A percentile compares a stretch with the other conserved stretches of the same genome.
These are phyloP conservation scores for Trifolium subterraneum DNA, from an alignment of 306 rosid species.

Conservation along the genomic window DNA sequence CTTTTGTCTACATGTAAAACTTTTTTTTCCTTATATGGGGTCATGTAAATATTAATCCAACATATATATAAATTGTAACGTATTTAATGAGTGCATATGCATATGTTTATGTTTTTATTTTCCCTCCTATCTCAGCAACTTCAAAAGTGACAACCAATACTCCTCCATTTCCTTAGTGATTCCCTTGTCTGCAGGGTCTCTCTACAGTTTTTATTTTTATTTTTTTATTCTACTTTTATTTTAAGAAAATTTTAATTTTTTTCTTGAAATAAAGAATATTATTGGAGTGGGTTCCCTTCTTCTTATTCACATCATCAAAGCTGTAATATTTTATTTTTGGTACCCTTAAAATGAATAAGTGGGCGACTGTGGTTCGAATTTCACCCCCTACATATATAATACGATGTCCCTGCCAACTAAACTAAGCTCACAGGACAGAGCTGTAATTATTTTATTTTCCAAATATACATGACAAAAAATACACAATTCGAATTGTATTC, in stretches of 20 bases:
- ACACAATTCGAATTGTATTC: not conserved
- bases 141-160: constrained; percentile 30
- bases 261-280: constrained; percentile 19
- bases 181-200: constrained; percentile 42
- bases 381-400: too few relatives aligned
- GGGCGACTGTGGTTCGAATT: too few relatives aligned
- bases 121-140: constrained; percentile 32
- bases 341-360: too few relatives aligned
- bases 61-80: constrained; percentile 44
- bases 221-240: constrained; percentile 28
- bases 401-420: too few relatives aligned
- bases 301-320: not conserved
- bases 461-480: not conserved
- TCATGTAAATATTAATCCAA: constrained; percentile 50
- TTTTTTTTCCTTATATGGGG: constrained; percentile 49
- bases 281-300: constrained; percentile 33
- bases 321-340: not conserved
- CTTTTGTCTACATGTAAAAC: constrained; percentile 79
- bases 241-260: constrained; percentile 30
- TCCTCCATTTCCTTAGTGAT: constrained; percentile 38
- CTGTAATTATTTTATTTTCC: not conserved
- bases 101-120: constrained; percentile 16
- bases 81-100: constrained; percentile 48
- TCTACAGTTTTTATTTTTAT: constrained; percentile 21
- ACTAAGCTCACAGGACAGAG: too few relatives aligned